Base-by-base conservation (phyloP, 495 filamentous ascomycete species). In the Filosporella fistucella region DNA sequence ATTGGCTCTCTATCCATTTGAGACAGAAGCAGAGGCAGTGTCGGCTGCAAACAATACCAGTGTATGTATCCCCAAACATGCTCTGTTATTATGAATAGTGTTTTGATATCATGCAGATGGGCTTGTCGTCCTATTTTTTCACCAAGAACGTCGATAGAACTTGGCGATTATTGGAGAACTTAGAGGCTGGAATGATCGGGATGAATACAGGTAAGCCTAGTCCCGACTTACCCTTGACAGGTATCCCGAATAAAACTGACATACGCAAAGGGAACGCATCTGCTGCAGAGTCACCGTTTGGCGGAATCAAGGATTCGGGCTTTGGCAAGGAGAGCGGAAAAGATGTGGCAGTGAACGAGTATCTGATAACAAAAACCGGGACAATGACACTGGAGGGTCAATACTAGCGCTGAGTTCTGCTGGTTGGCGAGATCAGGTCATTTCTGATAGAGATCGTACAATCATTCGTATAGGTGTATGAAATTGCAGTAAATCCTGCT, bases 111-210 rank as follows among this genome's bases (percentile, higher is more conserved):
- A 24, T 21, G 22, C 41, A 66, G 67, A 84, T 85, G 80, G 82
- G 82, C 14, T 59, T 86, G 51, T 81, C 81, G 1, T 81, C 77
- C 30, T 85, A 88, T 59, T 84, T 77, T 39, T 89, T 88, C 63
- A 86, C 84, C 4, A 85, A 85, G 69, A 81, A 87, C 50, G 64
- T 85, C 18, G 83, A 88, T 57, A 76, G 84, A 1, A 69, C 80
- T 52, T 88, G 84, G 84, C 67, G 85, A 39, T 58, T 89, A 55
- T 66, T 86, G 54, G 85, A 88, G 65, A 84, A 83, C 42, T 62
- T 89, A 25, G 84, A 89, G 58, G 82, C 84, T 2, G 85, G 85
- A 1, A 88, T 89, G 84, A 81, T 89, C 48, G 85, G 81, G 6
- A 57, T 86, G 67, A 84, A 86, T 47, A 82, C 76, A 32, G 81